Conservation (phyloP, 345 rosid genomes). For the Bruguiera sexangula region DNA sequence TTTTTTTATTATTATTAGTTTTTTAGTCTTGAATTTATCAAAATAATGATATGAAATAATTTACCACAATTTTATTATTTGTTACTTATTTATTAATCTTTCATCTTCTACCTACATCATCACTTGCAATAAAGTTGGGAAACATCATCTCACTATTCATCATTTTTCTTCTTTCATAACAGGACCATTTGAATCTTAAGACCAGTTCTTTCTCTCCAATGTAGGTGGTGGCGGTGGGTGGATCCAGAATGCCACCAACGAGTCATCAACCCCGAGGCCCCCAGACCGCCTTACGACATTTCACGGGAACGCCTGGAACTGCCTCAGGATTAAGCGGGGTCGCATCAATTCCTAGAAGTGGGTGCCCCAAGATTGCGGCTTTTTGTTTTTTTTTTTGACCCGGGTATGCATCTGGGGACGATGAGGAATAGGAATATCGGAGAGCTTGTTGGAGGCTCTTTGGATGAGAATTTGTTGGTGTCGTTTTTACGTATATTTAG, state of each 20-base stretch:
- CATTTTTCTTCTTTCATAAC: no score
- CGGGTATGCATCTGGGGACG: slow-evolving; percentile 43
- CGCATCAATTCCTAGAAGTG: slow-evolving; percentile 78
- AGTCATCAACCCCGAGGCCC: slow-evolving; percentile 38
- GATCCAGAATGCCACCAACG: slow-evolving; percentile 54
- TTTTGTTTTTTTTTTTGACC: slow-evolving; percentile 40
- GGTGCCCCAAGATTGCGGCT: slow-evolving; percentile 58
- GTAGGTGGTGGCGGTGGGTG: background rate
- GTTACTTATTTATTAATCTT: no score
- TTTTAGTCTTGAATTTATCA: no score
- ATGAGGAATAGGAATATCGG: slow-evolving; percentile 73
- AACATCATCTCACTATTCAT: no score
- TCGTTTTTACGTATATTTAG: slow-evolving; percentile 74
- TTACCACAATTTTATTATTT: no score
- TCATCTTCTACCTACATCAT: no score
- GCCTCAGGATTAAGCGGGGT: slow-evolving; percentile 61
- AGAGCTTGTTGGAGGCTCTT: slow-evolving; percentile 78
- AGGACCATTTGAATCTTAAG: no score
- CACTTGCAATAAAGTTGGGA: no score
- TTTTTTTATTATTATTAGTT: no score
- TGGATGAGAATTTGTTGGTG: slow-evolving; percentile 81
- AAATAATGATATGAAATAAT: no score
- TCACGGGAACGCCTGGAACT: slow-evolving; percentile 91
- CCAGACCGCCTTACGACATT: slow-evolving; percentile 63
- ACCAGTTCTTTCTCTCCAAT: no score